A percentile compares a stretch with the other conserved stretches of the same genome.
Conservation (phyloP, 2,329 filamentous ascomycete genomes). For the Epichloe amarillans region DNA sequence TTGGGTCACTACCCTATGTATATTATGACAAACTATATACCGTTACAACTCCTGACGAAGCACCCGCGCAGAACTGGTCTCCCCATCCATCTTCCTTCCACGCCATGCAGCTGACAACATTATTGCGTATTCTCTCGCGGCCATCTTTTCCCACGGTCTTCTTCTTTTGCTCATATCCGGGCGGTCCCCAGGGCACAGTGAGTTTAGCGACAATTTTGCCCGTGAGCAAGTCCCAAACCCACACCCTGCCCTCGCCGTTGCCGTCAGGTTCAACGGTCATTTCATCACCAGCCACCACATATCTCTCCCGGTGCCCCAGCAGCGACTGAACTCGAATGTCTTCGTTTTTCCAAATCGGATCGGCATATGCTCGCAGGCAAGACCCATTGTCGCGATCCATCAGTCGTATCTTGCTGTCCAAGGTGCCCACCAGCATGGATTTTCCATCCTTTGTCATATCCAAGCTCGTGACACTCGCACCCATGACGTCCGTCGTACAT, state of each 20-base stretch:
- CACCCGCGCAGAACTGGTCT: slow-evolving; percentile 51
- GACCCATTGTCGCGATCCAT: slow-evolving; percentile 68
- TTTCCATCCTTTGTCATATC: slow-evolving; percentile 57
- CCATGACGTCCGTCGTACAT: slow-evolving; percentile 57
- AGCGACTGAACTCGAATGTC: slow-evolving; percentile 63
- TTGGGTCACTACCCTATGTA: neutral
- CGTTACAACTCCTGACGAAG: slow-evolving; percentile 52
- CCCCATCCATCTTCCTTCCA: slow-evolving; percentile 51
- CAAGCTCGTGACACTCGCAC: slow-evolving; percentile 62
- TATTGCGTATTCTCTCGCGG: slow-evolving; percentile 43
- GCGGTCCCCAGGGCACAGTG: slow-evolving; percentile 41
- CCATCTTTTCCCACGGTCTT: slow-evolving; percentile 45
- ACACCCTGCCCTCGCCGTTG: slow-evolving; percentile 44
- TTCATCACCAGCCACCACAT: slow-evolving; percentile 73
- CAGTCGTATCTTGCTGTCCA: slow-evolving; percentile 66
- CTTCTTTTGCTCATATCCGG: slow-evolving; percentile 33
- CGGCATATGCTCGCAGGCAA: slow-evolving; percentile 58
- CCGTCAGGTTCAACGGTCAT: slow-evolving; percentile 20
- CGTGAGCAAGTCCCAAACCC: slow-evolving; percentile 74
- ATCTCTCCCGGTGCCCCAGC: slow-evolving; percentile 62
- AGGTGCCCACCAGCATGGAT: slow-evolving; percentile 56
- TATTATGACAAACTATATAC: slow-evolving; percentile 37
- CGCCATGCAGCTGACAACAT: slow-evolving; percentile 47
- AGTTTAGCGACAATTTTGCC: slow-evolving; percentile 55
- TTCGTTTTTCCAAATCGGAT: slow-evolving; percentile 45